Evolutionary conservation across 1,284 basidiomycete species (phyloP).

Genomic region (Wallemia ichthyophaga): DNA sequence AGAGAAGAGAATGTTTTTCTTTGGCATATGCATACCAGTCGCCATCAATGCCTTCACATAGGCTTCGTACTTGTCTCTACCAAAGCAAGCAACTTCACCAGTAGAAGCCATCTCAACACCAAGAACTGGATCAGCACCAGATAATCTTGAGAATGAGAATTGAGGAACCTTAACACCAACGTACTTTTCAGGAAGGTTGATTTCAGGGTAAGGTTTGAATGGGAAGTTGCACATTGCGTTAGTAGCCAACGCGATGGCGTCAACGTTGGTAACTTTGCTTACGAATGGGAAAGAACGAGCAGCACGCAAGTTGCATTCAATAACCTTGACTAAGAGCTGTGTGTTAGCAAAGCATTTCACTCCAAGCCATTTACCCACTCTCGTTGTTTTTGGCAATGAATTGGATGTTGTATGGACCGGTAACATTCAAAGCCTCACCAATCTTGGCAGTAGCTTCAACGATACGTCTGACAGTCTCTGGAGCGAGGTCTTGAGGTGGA

Average conservation of each 20-base stretch:
- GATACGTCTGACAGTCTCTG: constrained; percentile 78
- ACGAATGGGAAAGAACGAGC: constrained; percentile 98
- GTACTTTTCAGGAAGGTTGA: constrained; percentile 61
- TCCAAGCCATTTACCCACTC: constrained; percentile 16
- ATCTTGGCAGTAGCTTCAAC: constrained; percentile 93
- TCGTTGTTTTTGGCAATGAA: constrained; percentile 99
- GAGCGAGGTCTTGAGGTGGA: constrained; percentile 90
- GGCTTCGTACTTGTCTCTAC: constrained; percentile 88
- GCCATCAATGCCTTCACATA: constrained; percentile 92
- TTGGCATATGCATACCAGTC: constrained; percentile 72
- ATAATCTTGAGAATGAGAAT: constrained; percentile 84
- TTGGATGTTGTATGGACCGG: constrained; percentile 97
- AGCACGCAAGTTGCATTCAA: constrained; percentile 93
- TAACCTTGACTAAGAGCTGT: constrained; percentile 45
- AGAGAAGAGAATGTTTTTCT: constrained; percentile 82
- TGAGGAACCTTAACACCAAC: constrained; percentile 97
- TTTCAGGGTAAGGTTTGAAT: constrained; percentile 65
- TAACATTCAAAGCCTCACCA: constrained; percentile 88
- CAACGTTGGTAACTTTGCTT: constrained; percentile 85
- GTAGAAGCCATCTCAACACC: constrained; percentile 99
- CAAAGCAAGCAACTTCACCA: constrained; percentile 95
- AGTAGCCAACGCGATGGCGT: constrained; percentile 93
- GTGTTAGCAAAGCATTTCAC: background rate
- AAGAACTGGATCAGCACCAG: constrained; percentile 88
- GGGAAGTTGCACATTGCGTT: constrained; percentile 86